These are phyloP conservation scores for Psilocybe sp. DNA, from an alignment of 768 basidiomycete genomes.

Conservation along the genomic window DNA sequence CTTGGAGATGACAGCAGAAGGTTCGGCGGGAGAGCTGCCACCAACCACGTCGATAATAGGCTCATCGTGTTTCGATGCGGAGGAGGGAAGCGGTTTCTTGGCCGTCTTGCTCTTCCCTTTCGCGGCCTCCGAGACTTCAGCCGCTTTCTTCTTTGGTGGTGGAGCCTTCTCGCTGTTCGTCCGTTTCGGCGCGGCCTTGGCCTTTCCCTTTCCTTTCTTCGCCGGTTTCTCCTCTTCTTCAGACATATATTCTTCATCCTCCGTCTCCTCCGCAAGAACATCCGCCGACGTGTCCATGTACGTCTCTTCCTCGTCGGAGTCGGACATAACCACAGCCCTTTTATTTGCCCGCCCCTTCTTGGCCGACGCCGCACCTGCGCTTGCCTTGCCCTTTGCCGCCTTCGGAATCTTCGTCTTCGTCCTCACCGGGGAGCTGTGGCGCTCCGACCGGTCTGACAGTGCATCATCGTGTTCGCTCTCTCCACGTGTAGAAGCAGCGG, in stretches of 20 bases:
- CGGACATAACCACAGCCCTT: conserved; percentile 19
- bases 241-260: conserved; percentile 22
- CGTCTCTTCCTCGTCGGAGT: conserved; percentile 18
- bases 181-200: conserved; percentile 14
- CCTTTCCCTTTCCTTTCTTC: conserved; percentile 29
- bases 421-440: conserved; percentile 18
- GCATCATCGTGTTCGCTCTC: no score
- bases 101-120: conserved; percentile 23
- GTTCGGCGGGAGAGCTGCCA: conserved; percentile 19
- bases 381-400: conserved; percentile 10
- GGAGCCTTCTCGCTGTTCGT: no score
- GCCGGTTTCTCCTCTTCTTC: conserved; percentile 20
- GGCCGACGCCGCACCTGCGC: conserved; percentile 8
- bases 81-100: no score
- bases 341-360: conserved; percentile 10
- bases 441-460: no score
- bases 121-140: conserved; percentile 7
- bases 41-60: conserved; percentile 29
- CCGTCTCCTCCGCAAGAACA: conserved; percentile 18
- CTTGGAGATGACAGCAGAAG: conserved; percentile 11
- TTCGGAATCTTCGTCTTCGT: conserved; percentile 20
- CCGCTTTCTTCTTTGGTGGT: conserved; percentile 11
- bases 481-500: conserved; percentile 13
- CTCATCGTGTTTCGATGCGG: conserved; percentile 28
- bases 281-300: conserved; percentile 15